Conservation (phyloP, 2,329 filamentous ascomycete species). For the Neophaeococcomyces mojaviensis region DNA sequence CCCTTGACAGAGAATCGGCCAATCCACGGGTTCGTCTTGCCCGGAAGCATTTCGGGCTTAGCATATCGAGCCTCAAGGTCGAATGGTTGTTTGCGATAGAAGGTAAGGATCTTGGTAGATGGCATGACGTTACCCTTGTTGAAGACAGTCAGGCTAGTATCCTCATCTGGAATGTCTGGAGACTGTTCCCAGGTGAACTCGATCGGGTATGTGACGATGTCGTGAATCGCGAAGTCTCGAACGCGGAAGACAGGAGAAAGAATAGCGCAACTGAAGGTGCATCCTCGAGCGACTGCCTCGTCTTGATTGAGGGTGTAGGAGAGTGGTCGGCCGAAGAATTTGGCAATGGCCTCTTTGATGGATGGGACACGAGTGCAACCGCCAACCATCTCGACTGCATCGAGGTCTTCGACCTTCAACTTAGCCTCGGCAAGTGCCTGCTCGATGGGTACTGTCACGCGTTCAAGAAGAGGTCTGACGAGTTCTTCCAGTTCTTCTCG, state of each 20-base stretch:
- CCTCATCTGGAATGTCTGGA: conserved; percentile 94
- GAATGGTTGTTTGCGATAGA: conserved; percentile 97
- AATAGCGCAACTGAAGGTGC: conserved; percentile 95
- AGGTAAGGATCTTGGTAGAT: conserved; percentile 97
- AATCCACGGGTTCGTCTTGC: conserved; percentile 89
- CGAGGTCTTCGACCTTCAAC: conserved; percentile 84
- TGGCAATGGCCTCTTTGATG: conserved; percentile 80
- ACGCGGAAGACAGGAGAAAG: conserved; percentile 97
- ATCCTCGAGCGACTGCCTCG: conserved; percentile 90
- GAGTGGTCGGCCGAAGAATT: conserved; percentile 85
- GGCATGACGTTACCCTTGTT: conserved; percentile 95
- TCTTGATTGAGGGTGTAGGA: conserved; percentile 98
- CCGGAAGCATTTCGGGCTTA: conserved; percentile 76
- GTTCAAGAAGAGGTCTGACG: conserved; percentile 72
- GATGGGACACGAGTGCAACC: conserved; percentile 89
- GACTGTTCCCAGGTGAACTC: conserved; percentile 99
- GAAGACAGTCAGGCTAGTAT: conserved; percentile 94
- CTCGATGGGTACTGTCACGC: conserved; percentile 68
- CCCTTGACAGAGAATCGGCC: conserved; percentile 97
- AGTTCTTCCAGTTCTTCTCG: conserved; percentile 90
- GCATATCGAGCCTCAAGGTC: conserved; percentile 92
- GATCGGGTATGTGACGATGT: conserved; percentile 96
- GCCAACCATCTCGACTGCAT: conserved; percentile 86
- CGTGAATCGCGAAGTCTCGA: conserved; percentile 93
- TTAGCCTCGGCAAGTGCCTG: conserved; percentile 91